Conservation (phyloP, 208 protist genomes). For the Angomonas ambiguus region DNA sequence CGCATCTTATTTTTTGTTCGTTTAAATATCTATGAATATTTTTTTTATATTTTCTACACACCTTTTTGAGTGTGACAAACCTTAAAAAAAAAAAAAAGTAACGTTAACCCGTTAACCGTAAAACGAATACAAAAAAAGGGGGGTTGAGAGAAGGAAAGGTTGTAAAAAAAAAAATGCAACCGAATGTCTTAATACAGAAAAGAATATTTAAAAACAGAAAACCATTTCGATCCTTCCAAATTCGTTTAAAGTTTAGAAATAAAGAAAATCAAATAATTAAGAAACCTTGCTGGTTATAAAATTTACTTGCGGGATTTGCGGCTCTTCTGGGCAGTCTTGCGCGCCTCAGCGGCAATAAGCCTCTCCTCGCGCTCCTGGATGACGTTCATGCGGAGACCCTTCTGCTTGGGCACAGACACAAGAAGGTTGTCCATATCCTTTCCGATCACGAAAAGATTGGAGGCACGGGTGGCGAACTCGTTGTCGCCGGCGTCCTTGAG, state of each 20-base stretch:
- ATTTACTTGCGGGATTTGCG: constrained; percentile 38
- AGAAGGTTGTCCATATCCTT: constrained; percentile 83
- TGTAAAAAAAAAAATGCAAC: neutral
- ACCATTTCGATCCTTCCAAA: neutral
- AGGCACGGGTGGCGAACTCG: constrained; percentile 97
- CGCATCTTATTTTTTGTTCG: neutral
- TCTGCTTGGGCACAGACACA: constrained; percentile 94
- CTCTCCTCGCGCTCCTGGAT: constrained; percentile 86
- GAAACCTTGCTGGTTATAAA: constrained; percentile 3
- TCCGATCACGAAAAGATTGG: constrained; percentile 99
- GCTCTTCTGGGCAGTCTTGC: constrained; percentile 55
- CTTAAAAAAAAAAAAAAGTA: constrained; percentile 4
- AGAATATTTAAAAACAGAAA: neutral
- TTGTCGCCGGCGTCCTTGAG: constrained; percentile 90
- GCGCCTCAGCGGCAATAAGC: constrained; percentile 71
- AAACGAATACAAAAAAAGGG: neutral
- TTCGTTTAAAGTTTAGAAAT: constrained; percentile 8
- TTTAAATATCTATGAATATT: neutral
- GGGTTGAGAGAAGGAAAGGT: neutral
- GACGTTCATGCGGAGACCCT: constrained; percentile 93
- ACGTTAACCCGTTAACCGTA: neutral
- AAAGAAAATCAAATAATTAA: constrained; percentile 13
- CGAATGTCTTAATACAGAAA: neutral
- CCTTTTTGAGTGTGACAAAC: too few species aligned
- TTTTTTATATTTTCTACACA: constrained; percentile 4